These are phyloP conservation scores for Bretschneidera sinensis DNA, from an alignment of 345 rosid genomes.

Conservation along the genomic window DNA sequence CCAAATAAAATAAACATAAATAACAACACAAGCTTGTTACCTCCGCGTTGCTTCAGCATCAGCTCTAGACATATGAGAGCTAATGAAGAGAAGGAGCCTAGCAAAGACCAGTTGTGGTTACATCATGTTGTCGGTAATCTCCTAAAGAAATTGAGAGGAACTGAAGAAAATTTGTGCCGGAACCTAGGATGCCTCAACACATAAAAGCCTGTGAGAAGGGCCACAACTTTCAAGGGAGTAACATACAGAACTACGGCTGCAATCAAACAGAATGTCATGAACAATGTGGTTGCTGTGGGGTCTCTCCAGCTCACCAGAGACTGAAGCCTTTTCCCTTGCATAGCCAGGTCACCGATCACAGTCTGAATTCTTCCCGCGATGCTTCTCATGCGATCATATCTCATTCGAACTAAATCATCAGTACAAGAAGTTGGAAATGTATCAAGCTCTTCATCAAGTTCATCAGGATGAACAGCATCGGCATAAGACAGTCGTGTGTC, in stretches of 20 bases:
- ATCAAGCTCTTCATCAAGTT: constrained; percentile 93
- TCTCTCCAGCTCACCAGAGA: constrained; percentile 94
- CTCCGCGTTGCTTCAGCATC: neutral
- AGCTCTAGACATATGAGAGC: neutral
- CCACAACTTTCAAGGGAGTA: constrained; percentile 85
- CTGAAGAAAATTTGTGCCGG: constrained; percentile 77
- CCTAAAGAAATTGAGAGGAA: constrained; percentile 87
- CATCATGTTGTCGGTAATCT: constrained; percentile 91
- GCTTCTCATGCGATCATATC: constrained; percentile 89
- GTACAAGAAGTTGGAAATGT: constrained; percentile 75
- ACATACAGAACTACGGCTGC: constrained; percentile 79
- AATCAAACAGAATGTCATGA: constrained; percentile 72
- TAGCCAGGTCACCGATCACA: constrained; percentile 90
- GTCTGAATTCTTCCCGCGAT: constrained; percentile 91
- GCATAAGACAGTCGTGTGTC: constrained; percentile 87
- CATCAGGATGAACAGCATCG: constrained; percentile 81
- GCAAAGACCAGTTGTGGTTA: constrained; percentile 25
- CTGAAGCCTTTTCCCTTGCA: constrained; percentile 87
- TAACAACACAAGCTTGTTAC: neutral
- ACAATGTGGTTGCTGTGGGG: constrained; percentile 90
- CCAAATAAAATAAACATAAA: neutral
- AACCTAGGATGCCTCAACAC: constrained; percentile 91
- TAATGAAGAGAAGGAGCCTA: neutral
- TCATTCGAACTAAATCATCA: constrained; percentile 70
- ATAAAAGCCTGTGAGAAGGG: constrained; percentile 61